Evolutionary conservation across 2,329 filamentous ascomycete species (phyloP).

Genomic region (Colletotrichum sp.): DNA sequence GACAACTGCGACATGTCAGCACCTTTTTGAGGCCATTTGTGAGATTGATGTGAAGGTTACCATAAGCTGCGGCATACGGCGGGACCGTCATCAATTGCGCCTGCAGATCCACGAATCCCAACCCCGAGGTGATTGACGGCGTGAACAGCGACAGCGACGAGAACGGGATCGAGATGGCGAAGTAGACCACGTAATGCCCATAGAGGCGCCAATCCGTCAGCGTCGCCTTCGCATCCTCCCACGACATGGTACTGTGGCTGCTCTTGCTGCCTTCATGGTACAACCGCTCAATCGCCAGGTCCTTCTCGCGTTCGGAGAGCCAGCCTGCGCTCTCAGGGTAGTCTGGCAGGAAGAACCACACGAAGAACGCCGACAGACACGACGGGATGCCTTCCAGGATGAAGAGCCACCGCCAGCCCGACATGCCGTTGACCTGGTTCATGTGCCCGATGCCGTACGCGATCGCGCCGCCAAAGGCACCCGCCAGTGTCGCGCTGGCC

Average conservation of each 20-base stretch:
- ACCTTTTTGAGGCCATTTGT: no score
- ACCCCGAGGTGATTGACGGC: constrained; percentile 62
- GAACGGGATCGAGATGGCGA: constrained; percentile 59
- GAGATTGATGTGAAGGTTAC: constrained; percentile 26
- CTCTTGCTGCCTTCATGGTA: constrained; percentile 56
- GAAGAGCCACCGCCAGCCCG: constrained; percentile 41
- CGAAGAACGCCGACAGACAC: constrained; percentile 24
- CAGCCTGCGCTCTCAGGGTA: constrained; percentile 45
- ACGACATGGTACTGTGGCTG: constrained; percentile 65
- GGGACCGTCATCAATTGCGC: constrained; percentile 72
- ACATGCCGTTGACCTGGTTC: constrained; percentile 27
- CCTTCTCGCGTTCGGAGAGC: constrained; percentile 41
- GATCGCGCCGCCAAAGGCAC: constrained; percentile 37
- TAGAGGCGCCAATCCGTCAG: constrained; percentile 72
- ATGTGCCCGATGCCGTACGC: constrained; percentile 34
- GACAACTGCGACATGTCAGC: constrained; percentile 30
- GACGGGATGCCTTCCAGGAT: constrained; percentile 48
- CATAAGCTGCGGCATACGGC: constrained; percentile 66
- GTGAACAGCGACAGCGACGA: constrained; percentile 66
- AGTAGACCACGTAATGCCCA: constrained; percentile 59
- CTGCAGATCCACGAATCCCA: constrained; percentile 53
- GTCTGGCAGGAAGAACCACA: constrained; percentile 42
- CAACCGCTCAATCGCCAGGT: constrained; percentile 56
- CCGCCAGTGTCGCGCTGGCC: constrained; percentile 33
- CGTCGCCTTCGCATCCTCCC: constrained; percentile 72